A percentile compares a stretch with the other conserved stretches of the same genome.
Conservation (phyloP, 1,284 basidiomycete genomes). For the Fomes fomentarius region DNA sequence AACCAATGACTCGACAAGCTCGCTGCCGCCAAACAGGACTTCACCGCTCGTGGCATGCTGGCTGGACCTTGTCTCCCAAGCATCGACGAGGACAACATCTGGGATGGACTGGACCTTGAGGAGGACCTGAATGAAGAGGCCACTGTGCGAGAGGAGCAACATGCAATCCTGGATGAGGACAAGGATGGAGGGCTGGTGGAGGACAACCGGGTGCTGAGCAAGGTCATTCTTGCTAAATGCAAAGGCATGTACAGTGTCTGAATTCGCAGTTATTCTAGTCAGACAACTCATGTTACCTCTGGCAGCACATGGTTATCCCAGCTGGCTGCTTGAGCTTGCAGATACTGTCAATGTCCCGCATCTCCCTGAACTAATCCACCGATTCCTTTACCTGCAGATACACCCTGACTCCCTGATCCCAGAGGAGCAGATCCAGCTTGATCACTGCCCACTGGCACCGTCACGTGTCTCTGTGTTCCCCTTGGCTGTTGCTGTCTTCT, state of each 20-base stretch:
- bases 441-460: background rate
- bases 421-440: background rate
- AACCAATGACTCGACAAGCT: slow-evolving; percentile 28
- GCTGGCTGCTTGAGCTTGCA: background rate
- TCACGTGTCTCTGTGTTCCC: slow-evolving; percentile 4
- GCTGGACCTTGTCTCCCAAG: slow-evolving; percentile 7
- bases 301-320: background rate
- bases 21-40: slow-evolving; percentile 17
- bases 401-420: background rate
- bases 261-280: too few relatives aligned
- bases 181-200: too few relatives aligned
- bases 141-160: too few relatives aligned
- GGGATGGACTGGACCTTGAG: background rate
- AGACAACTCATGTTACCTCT: background rate
- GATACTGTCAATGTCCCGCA: background rate
- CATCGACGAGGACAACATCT: background rate
- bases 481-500: slow-evolving; percentile 22
- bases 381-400: background rate
- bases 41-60: slow-evolving; percentile 17
- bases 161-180: too few relatives aligned
- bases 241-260: too few relatives aligned
- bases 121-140: background rate
- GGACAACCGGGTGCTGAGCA: too few relatives aligned
- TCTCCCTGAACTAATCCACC: background rate
- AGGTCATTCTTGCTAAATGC: too few relatives aligned